Evolutionary conservation across 371 early-diverging fungal genomes (phyloP), one percentile per base, ranked within the genome.

Genomic region (Choanephora cucurbitarum): DNA sequence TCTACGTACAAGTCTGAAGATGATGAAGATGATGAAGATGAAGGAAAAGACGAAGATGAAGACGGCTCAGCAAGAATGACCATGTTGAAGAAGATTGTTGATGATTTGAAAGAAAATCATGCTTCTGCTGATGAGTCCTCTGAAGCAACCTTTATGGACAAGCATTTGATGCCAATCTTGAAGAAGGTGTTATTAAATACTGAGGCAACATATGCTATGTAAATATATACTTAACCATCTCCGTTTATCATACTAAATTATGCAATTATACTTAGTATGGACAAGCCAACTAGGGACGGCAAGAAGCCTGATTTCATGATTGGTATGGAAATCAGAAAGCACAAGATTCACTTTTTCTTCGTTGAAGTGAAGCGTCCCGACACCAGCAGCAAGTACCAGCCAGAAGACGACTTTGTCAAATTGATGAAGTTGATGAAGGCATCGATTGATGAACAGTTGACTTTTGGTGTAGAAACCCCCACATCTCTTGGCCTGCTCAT

Each of bases 401-500:
- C 8, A 19, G 49, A 49, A 19, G 49, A 49, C 28, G 49, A 49
- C 11, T 33, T 34, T 23, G 37, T 19, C n/a, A 49, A 33, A 14
- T 19, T 49, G 15, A 14, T 49, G 37, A 34, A 49, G 23, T 19
- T 15, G 18, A 32, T 49, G 34, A 49, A 49, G 22, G 7, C 14
- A n/a, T 34, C 34, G 3, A 17, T 49, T 0, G 37, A 34, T 34
- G 7, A 2, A 1, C 49, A 49, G 17, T 3, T 49, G 1, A 5
- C 2, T 1, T 21, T 34, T 0, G 49, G 49, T 0, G 3, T 49
- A 3, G 5, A 49, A 23, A 37, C 1, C 18, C 33, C 49, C 14
- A 17, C 15, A 17, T 32, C 49, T 17, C 15, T 49, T 32, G 49
- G 49, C 15, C 32, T 49, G 18, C 49, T 49, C 17, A 4, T 11